Evolutionary conservation across 768 basidiomycete genomes (phyloP), one percentile per base, ranked within the genome.

Genomic region (Kwoniella europaea): DNA sequence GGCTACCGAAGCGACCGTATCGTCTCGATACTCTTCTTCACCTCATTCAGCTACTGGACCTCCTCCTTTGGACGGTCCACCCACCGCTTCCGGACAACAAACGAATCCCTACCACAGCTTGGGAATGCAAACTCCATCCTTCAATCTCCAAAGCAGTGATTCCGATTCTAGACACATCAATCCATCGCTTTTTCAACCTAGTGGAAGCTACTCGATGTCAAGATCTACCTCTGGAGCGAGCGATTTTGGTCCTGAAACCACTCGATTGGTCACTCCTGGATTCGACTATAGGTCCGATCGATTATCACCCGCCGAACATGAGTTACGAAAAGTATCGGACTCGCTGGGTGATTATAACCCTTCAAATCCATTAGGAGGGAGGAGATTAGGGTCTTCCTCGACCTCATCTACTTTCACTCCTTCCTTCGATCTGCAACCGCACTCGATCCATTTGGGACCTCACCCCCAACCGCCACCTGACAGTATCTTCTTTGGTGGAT

Each of bases 291-390:
- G 74, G 10, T 71, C 76, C 16, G 69, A 72, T 53, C 66, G 66
- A 29, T 71, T 75, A 15, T 66, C 50, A 16, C 71, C 72, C 10
- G 53, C 65, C 42, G 73, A 77, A 43, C 69, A 71, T 35, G 80
- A 81, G 12, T 64, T 79, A 4, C 74, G 78, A 42, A 81, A 81
- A 60, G 74, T 79, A 2, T 79, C 80, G 4, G 78, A 81, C 58
- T 64, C 70, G 4, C 69, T 79, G 3, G 74, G 72, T 13, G 43
- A 68, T 22, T 27, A 61, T 15, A 16, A 22, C 10, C 29, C n/a
- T 43, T 50, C 46, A 7, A 50, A 50, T 2, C 46, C 46, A 18
- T 7, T 61, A 9, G 56, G 22, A 1, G 42, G 20, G 3, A 67
- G 59, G 20, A 69, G 69, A 41, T 69, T 67, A 24, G 66, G 60